Evolutionary conservation across 305 asterid genomes (phyloP).

Genomic region (Solanum hybrid): DNA sequence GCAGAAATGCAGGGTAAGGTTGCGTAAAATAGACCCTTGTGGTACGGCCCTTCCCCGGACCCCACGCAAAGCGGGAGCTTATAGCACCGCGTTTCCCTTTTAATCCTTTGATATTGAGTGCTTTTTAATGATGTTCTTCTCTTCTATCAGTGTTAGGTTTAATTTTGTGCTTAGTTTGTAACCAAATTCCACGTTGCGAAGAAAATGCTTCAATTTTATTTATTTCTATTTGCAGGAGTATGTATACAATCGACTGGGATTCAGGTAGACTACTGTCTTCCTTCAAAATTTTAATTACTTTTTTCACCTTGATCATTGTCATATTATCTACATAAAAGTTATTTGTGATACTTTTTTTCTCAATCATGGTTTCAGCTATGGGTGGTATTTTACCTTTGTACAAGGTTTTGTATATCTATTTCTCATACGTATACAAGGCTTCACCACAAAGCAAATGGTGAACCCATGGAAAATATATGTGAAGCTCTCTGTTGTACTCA

Average conservation of each 20-base stretch:
- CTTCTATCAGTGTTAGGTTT: too few relatives aligned
- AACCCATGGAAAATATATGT: slow-evolving; percentile 84
- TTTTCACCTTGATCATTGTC: background rate
- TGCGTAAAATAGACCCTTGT: background rate
- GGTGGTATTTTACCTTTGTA: slow-evolving; percentile 87
- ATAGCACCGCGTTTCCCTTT: background rate
- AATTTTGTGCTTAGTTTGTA: background rate
- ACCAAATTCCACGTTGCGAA: background rate
- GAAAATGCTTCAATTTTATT: background rate
- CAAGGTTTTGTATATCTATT: slow-evolving; percentile 86
- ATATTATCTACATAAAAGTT: background rate
- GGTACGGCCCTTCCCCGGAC: background rate
- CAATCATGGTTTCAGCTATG: slow-evolving; percentile 38
- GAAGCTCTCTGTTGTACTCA: slow-evolving; percentile 77
- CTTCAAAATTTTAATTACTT: background rate
- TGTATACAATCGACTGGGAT: slow-evolving; percentile 69
- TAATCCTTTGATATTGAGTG: too few relatives aligned
- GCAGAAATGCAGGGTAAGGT: background rate
- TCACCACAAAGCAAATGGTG: slow-evolving; percentile 89
- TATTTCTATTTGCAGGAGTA: slow-evolving; percentile 51
- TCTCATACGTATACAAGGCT: slow-evolving; percentile 68
- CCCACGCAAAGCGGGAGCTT: background rate
- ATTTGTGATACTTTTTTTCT: background rate
- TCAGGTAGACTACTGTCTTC: slow-evolving; percentile 40
- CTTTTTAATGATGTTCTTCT: too few relatives aligned